Evolutionary conservation across 306 rosid genomes (phyloP).

Genomic region (Quercus glauca): DNA sequence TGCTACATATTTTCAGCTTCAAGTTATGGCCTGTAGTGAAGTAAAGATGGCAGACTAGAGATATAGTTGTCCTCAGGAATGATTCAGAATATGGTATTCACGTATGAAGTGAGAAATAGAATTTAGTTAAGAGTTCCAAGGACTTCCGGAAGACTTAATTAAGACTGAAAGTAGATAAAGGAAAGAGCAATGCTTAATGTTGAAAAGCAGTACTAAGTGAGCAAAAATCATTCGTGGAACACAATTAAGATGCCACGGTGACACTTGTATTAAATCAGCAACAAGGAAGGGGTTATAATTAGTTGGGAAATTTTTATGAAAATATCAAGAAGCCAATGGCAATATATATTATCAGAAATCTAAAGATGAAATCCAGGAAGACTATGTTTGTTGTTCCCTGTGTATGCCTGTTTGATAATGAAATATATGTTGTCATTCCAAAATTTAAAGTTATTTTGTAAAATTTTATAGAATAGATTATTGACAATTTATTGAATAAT

Average conservation of each 20-base stretch:
- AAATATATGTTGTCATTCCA: too few relatives aligned
- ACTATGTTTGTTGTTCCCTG: too few relatives aligned
- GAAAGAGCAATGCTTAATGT: not conserved
- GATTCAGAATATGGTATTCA: not conserved
- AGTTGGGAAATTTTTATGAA: not conserved
- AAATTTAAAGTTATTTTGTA: too few relatives aligned
- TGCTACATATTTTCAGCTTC: not conserved
- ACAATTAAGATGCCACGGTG: not conserved
- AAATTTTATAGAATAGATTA: too few relatives aligned
- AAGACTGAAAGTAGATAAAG: not conserved
- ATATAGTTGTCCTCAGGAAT: not conserved
- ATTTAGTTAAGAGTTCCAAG: not conserved
- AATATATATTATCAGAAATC: not conserved
- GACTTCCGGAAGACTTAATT: not conserved
- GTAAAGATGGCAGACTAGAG: not conserved
- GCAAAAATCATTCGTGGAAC: not conserved
- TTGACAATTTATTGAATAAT: too few relatives aligned
- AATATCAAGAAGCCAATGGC: not conserved
- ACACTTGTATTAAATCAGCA: not conserved
- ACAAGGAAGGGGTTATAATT: not conserved
- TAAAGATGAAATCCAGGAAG: not conserved
- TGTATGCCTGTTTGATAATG: too few relatives aligned
- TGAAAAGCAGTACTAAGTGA: not conserved
- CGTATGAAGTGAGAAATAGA: not conserved
- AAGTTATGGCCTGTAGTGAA: not conserved